Base-by-base conservation (phyloP, 2,329 filamentous ascomycete species). In the Fusarium xyrophilum region DNA sequence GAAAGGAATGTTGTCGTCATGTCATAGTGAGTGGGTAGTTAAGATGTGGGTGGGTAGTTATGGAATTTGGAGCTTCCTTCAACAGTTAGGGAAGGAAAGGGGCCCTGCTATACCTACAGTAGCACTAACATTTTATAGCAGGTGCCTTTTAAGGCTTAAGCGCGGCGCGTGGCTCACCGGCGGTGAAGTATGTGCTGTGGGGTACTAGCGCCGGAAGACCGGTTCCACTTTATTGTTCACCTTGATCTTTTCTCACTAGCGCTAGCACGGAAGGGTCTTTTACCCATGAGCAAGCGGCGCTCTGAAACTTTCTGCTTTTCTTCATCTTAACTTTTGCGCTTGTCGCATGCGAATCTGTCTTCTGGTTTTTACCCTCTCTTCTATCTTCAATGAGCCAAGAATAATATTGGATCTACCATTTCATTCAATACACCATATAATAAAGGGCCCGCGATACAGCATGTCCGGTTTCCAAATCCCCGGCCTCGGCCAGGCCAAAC, bases 391-490 rank as follows among this genome's bases (percentile, higher is more conserved):
- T 25, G n/a, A 17, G 4, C 4, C 10, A 36, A 30, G 7, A 21
- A 11, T 7, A 5, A 27, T 7, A 7, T 25, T 32, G 11, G 0
- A 23, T 30, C 14, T 2, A 25, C 23, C 33, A 0, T 23, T 30
- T 12, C 6, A 5, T 15, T 36, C 28, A 13, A 47, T 11, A 47
- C 28, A 32, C 11, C 6, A 36, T 50, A 27, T 15, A 25, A 27
- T n/a, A 14, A 17, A 50, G 27, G 32, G 8, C 14, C 38, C 6
- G 27, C 23, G 17, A 43, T 17, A 23, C 40, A 63, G 43, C 11
- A 82, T 82, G 80, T 78, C 80, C 28, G 79, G 78, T 56, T 82
- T 82, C 35, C 79, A 81, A 58, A 82, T 82, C 35, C 80, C 80
- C 32, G 80, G 80, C 55, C 73, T 82, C 19, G 80, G 80, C 14